Conservation (phyloP, 306 rosid species). For the Purshia tridentata region DNA sequence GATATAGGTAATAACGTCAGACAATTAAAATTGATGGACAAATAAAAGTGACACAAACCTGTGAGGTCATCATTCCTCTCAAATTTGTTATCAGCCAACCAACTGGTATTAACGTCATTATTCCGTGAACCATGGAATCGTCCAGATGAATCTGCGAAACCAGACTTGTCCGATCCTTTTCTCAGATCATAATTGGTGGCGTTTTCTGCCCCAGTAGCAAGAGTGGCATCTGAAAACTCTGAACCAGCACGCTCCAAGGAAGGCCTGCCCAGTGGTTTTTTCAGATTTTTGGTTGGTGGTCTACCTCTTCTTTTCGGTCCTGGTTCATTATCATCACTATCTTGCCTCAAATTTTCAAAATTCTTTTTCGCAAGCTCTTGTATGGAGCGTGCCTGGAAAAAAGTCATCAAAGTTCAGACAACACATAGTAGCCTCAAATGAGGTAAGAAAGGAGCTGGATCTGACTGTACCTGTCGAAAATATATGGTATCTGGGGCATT, state of each 20-base stretch:
- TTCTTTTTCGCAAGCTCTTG: conserved; percentile 63
- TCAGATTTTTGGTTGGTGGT: conserved; percentile 62
- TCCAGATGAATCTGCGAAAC: conserved; percentile 43
- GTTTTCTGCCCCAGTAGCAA: conserved; percentile 51
- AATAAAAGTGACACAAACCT: conserved; percentile 35
- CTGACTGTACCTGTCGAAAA: conserved; percentile 60
- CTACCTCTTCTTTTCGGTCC: conserved; percentile 69
- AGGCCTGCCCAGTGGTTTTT: conserved; percentile 46
- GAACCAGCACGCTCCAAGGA: conserved; percentile 43
- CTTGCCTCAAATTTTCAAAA: conserved; percentile 66
- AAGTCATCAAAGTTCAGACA: conserved; percentile 12
- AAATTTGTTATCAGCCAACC: conserved; percentile 44
- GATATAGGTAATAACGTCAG: neutral
- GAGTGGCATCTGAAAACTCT: conserved; percentile 55
- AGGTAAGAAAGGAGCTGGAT: neutral
- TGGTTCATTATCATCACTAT: conserved; percentile 58
- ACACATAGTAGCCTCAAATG: neutral
- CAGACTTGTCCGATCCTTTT: conserved; percentile 46
- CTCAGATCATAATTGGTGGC: conserved; percentile 39
- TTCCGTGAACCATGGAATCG: conserved; percentile 37
- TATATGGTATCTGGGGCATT: conserved; percentile 70
- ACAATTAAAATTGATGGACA: neutral
- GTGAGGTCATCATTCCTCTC: conserved; percentile 50
- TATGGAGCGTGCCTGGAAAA: conserved; percentile 62
- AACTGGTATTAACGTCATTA: conserved; percentile 40